Evolutionary conservation across 345 rosid genomes (phyloP).

Genomic region (Alliaria petiolata): DNA sequence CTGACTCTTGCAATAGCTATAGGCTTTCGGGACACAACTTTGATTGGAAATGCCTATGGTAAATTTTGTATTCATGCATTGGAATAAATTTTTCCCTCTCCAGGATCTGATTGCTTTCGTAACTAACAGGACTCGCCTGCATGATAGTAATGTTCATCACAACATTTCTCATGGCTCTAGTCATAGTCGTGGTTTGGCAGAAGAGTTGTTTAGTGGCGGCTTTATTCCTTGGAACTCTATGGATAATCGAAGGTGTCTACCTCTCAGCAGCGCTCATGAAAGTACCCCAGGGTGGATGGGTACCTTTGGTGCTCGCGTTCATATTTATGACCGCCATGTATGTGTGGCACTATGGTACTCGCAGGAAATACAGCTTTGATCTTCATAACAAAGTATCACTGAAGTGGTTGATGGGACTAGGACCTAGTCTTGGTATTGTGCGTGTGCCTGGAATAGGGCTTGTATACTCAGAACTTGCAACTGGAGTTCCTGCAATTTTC

Average conservation of each 20-base stretch:
- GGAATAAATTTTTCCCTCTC: background rate
- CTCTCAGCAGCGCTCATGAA: slow-evolving; percentile 79
- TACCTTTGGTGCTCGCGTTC: slow-evolving; percentile 66
- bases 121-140: slow-evolving; percentile 78
- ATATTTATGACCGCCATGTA: slow-evolving; percentile 73
- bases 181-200: slow-evolving; percentile 78
- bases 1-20: slow-evolving; percentile 76
- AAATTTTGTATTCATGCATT: slow-evolving; percentile 16
- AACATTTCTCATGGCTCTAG: slow-evolving; percentile 87
- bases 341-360: slow-evolving; percentile 91
- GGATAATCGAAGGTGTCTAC: slow-evolving; percentile 75
- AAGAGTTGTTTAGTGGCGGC: slow-evolving; percentile 51
- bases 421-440: slow-evolving; percentile 94
- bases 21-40: slow-evolving; percentile 72
- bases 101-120: slow-evolving; percentile 16
- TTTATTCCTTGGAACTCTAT: slow-evolving; percentile 58
- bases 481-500: slow-evolving; percentile 92
- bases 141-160: slow-evolving; percentile 84
- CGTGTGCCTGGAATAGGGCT: slow-evolving; percentile 97
- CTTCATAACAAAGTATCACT: slow-evolving; percentile 93
- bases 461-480: slow-evolving; percentile 84
- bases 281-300: slow-evolving; percentile 92
- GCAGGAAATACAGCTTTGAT: slow-evolving; percentile 85
- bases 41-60: slow-evolving; percentile 96
- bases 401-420: slow-evolving; percentile 89